Percentiles rank a stretch among this genome's conserved stretches.
These are phyloP conservation scores for Aspergillus spinulosporus DNA, from an alignment of 2,329 filamentous ascomycete species.

Conservation along the genomic window DNA sequence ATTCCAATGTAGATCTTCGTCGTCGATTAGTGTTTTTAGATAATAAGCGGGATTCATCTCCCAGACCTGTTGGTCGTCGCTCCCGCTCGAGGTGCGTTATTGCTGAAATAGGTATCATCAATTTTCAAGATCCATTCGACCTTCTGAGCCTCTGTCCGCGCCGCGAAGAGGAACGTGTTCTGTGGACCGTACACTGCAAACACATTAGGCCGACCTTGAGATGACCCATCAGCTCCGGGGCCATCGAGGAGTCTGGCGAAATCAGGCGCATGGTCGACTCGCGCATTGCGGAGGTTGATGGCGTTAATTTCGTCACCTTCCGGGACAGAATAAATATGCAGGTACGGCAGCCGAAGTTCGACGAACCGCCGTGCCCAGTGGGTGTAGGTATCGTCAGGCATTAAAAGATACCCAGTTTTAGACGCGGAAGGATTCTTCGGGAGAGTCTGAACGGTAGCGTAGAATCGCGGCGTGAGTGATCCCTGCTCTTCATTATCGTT, in stretches of 20 bases:
- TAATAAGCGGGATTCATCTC: slow-evolving; percentile 16
- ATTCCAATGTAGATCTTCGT: slow-evolving; percentile 4
- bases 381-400: slow-evolving; percentile 72
- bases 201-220: slow-evolving; percentile 63
- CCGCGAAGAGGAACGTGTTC: slow-evolving; percentile 93
- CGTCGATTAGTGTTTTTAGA: slow-evolving; percentile 5
- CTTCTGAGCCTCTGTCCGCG: slow-evolving; percentile 85
- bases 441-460: slow-evolving; percentile 74
- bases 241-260: slow-evolving; percentile 73
- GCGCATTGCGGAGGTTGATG: slow-evolving; percentile 82
- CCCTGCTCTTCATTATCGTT: slow-evolving; percentile 33
- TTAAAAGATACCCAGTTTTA: slow-evolving; percentile 85
- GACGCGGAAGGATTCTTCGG: slow-evolving; percentile 78
- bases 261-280: slow-evolving; percentile 90
- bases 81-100: slow-evolving; percentile 28
- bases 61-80: slow-evolving; percentile 26
- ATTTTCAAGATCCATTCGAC: slow-evolving; percentile 96
- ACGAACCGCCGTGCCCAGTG: slow-evolving; percentile 92
- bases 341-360: slow-evolving; percentile 84
- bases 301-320: slow-evolving; percentile 92
- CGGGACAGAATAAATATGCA: slow-evolving; percentile 81
- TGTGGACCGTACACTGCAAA: slow-evolving; percentile 94
- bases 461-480: slow-evolving; percentile 61
- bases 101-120: slow-evolving; percentile 72
- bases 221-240: slow-evolving; percentile 39